Evolutionary conservation across 768 basidiomycete species (phyloP), one percentile per base, ranked within the genome.

Genomic region (Guyanaporus albipodus): DNA sequence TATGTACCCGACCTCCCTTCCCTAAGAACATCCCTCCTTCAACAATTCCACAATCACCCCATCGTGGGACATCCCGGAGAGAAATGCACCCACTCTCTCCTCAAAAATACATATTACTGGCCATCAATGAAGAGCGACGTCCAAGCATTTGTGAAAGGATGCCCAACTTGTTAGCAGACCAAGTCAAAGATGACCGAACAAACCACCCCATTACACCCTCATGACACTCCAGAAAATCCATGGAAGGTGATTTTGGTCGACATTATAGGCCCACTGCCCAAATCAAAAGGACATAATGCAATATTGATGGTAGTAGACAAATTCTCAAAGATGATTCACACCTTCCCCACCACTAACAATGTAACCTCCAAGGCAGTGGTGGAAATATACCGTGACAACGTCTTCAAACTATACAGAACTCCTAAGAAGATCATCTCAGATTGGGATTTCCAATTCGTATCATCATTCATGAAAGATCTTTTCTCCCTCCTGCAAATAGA

Each of bases 211-310:
- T 42, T 72, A 10, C 54, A 64, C 12, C 55, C 64, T 0, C 33
- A 70, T 1, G 22, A 48, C 0, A 51, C 70, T 0, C 68, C 67
- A 0, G 53, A 41, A 0, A 44, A 50, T 4, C 73, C 71, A 0
- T 72, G 68, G 69, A 57, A 65, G 2, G 61, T 64, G 0, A 70
- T 75, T 0, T 66, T 62, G 0, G 70, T 75, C 40, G 73, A 74
- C 53, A 74, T 74, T 29, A 46, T 74, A 0, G 71, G 64, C 0
- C 67, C 64, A 1, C 56, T 74, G 9, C 72, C 69, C 10, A 26
- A 50, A 14, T 57, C 38, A 0, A 46, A 48, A 15, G 17, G 49
- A 3, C 65, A 27, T n/a, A 64, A 70, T 32, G 62, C 56, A 12
- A 43, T 69, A 0, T 62, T 49, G 14, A 55, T 64, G 0, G 38